These are phyloP conservation scores for Cyberlindnera saturnus DNA, from an alignment of 805 yeast species.

Conservation along the genomic window DNA sequence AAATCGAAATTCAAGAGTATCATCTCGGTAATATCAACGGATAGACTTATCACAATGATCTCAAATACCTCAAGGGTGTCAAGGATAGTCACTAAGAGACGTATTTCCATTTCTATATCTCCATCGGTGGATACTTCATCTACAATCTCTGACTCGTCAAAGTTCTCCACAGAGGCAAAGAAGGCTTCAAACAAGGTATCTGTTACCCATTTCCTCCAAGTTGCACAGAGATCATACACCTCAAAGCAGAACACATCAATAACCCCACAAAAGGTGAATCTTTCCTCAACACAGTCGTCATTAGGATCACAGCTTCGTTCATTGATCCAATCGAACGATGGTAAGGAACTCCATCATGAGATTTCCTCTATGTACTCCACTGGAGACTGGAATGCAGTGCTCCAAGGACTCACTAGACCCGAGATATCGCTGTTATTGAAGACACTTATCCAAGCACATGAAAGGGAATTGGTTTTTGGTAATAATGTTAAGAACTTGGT, in stretches of 20 bases:
- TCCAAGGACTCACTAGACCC: constrained; percentile 4
- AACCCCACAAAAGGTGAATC: too few relatives aligned
- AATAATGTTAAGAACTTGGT: constrained; percentile 2
- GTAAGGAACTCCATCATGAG: not conserved
- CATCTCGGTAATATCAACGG: too few relatives aligned
- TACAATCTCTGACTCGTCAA: too few relatives aligned
- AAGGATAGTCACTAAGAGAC: too few relatives aligned
- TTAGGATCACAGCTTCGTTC: constrained; percentile 2
- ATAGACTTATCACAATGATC: too few relatives aligned
- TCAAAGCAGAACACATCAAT: not conserved
- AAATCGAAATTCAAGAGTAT: too few relatives aligned
- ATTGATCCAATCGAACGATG: constrained; percentile 1
- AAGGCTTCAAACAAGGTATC: not conserved
- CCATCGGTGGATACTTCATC: too few relatives aligned
- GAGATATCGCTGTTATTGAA: constrained; percentile 11
- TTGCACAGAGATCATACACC: not conserved
- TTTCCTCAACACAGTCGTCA: too few relatives aligned
- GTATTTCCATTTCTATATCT: too few relatives aligned
- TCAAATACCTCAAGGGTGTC: too few relatives aligned
- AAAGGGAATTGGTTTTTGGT: not conserved
- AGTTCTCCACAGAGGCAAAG: too few relatives aligned
- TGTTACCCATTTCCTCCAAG: not conserved
- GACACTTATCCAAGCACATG: constrained; percentile 3
- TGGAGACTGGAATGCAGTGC: constrained; percentile 2
- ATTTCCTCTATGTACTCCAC: constrained; percentile 1